Percentiles rank a stretch among this genome's conserved stretches.
phyloP scores from a whole-genome alignment of 2,329 filamentous ascomycete species.

The Paraphoma sp. region DNA sequence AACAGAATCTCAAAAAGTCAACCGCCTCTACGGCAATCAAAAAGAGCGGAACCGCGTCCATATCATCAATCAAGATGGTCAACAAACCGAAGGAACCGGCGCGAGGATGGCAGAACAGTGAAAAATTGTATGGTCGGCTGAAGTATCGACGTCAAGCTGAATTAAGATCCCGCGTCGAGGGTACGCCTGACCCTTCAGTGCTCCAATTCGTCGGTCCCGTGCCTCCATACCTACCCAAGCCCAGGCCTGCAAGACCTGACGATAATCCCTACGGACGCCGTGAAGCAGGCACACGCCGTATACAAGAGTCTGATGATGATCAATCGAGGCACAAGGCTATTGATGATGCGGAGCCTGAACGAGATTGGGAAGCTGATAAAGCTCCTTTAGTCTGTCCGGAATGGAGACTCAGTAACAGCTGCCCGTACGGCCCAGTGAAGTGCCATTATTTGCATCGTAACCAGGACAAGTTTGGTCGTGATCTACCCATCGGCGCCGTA shows the following conservation, averaged over 20 bases:
- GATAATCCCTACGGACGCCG: conserved; percentile 34
- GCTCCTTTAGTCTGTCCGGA: conserved; percentile 36
- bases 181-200: conserved; percentile 28
- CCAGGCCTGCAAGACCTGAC: not conserved
- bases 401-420: conserved; percentile 33
- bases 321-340: conserved; percentile 3
- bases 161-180: conserved; percentile 29
- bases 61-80: conserved; percentile 28
- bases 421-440: conserved; percentile 16
- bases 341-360: conserved; percentile 9
- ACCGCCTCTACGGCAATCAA: not conserved
- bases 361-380: conserved; percentile 33
- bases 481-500: conserved; percentile 18
- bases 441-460: conserved; percentile 40
- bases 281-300: conserved; percentile 21
- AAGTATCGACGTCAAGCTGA: conserved; percentile 23
- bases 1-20: not conserved
- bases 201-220: conserved; percentile 33
- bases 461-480: conserved; percentile 20
- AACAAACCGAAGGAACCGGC: conserved; percentile 25
- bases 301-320: conserved; percentile 14
- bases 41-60: not conserved
- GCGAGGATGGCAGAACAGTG: conserved; percentile 18
- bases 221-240: conserved; percentile 9
- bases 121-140: conserved; percentile 25